Percentiles rank a stretch among this genome's conserved stretches.
Conservation (phyloP, 2,329 filamentous ascomycete genomes). For the Lachnellula hyalina region DNA sequence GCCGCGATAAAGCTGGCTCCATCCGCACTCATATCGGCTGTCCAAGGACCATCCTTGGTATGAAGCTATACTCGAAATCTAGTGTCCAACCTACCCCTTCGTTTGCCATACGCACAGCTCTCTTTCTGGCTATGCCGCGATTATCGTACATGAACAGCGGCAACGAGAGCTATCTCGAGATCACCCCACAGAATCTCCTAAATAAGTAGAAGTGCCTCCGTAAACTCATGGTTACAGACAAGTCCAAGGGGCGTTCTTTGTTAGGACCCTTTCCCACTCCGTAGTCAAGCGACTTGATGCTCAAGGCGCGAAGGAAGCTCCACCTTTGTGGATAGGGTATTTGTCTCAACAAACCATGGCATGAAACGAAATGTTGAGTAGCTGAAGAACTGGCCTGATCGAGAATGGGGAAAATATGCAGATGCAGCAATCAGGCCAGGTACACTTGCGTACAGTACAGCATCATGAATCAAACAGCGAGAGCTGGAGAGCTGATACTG, state of each 20-base stretch:
- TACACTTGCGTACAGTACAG: not conserved
- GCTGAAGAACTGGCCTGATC: too few species aligned
- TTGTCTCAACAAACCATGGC: not conserved
- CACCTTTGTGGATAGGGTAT: too few species aligned
- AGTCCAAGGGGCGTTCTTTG: conserved; percentile 11
- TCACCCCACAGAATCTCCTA: not conserved
- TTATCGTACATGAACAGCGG: not conserved
- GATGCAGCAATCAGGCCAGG: conserved; percentile 2
- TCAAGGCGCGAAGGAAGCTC: too few species aligned
- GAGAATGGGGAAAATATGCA: too few species aligned
- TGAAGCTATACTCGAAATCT: not conserved
- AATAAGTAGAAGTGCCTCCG: too few species aligned
- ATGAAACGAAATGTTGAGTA: not conserved
- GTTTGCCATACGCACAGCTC: conserved; percentile 22
- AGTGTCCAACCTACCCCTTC: conserved; percentile 6
- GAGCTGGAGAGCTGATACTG: conserved; percentile 4
- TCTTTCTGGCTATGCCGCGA: conserved; percentile 15
- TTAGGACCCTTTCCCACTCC: not conserved
- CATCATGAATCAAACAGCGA: conserved; percentile 9
- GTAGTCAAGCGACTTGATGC: too few species aligned
- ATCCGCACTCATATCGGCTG: not conserved
- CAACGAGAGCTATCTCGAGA: not conserved
- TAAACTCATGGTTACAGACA: not conserved
- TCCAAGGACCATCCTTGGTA: conserved; percentile 16
- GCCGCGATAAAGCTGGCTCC: not conserved